Conservation (phyloP, 2,329 filamentous ascomycete genomes). For the Dactylellina sp. region DNA sequence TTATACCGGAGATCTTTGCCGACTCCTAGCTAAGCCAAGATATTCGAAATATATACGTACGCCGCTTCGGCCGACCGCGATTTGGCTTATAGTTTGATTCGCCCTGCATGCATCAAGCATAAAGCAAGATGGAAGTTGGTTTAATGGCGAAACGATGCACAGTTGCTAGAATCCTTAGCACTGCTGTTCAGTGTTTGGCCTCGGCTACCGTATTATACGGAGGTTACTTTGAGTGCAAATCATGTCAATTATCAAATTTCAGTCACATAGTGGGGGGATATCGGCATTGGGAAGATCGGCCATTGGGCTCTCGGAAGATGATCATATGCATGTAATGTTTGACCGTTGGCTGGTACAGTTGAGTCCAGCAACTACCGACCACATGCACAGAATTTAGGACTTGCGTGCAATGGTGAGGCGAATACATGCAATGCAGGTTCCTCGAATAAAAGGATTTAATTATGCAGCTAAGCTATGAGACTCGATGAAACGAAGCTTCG, state of each 20-base stretch:
- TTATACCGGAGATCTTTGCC: slow-evolving; percentile 15
- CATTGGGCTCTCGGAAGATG: not conserved
- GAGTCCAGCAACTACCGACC: not conserved
- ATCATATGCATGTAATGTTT: slow-evolving; percentile 18
- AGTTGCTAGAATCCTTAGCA: too few relatives aligned
- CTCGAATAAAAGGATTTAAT: slow-evolving; percentile 4
- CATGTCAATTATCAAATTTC: not conserved
- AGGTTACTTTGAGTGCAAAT: not conserved
- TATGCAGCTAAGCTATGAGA: slow-evolving; percentile 1
- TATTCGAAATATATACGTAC: slow-evolving; percentile 27
- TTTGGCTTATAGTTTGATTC: slow-evolving; percentile 26
- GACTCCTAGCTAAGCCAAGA: slow-evolving; percentile 13
- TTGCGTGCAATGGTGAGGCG: slow-evolving; percentile 6
- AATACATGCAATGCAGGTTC: slow-evolving; percentile 17
- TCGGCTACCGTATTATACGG: not conserved
- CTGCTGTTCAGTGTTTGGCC: not conserved
- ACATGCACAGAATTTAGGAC: slow-evolving; percentile 6
- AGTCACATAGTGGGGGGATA: not conserved
- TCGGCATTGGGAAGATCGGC: not conserved
- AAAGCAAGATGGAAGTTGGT: slow-evolving; percentile 6
- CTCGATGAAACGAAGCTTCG: slow-evolving; percentile 13
- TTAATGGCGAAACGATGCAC: not conserved
- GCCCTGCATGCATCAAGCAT: slow-evolving; percentile 53
- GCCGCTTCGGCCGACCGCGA: slow-evolving; percentile 27
- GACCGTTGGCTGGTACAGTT: slow-evolving; percentile 8